A percentile compares a stretch with the other conserved stretches of the same genome.
Conservation (phyloP, 2,329 filamentous ascomycete genomes). For the Penicillium sp. region DNA sequence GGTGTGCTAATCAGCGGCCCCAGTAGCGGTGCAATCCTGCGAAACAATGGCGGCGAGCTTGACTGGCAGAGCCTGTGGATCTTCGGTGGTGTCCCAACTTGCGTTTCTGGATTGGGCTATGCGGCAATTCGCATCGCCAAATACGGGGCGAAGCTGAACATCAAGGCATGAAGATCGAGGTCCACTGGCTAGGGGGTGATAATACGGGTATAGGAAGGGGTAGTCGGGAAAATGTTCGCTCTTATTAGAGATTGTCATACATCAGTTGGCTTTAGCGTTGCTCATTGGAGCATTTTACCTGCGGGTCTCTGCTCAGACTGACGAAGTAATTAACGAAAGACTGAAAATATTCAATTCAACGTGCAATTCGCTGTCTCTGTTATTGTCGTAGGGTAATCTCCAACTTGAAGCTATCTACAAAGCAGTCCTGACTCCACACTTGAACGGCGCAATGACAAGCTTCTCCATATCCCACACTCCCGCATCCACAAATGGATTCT, state of each 20-base stretch:
- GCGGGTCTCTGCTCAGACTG: neutral
- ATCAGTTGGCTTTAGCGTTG: neutral
- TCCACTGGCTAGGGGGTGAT: too few species aligned
- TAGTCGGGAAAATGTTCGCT: neutral
- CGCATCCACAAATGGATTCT: neutral
- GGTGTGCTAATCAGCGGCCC: constrained; percentile 32
- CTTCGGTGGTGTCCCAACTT: neutral
- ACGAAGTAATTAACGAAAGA: neutral
- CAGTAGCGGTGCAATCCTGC: neutral
- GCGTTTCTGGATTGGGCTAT: neutral
- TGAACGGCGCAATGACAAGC: neutral
- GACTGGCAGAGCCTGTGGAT: neutral
- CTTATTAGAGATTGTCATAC: neutral
- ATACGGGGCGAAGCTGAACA: neutral
- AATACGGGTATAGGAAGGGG: neutral
- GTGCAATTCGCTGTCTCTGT: too few species aligned
- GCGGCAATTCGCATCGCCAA: neutral
- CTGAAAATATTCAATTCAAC: too few species aligned
- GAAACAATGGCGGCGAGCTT: neutral
- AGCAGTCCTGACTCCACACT: neutral
- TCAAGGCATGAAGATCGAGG: neutral
- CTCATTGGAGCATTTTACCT: neutral
- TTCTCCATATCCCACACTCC: neutral
- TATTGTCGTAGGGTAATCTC: too few species aligned
- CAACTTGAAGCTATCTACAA: neutral